These are phyloP conservation scores for Trichoderma sp. DNA, from an alignment of 2,329 filamentous ascomycete genomes.

Conservation along the genomic window DNA sequence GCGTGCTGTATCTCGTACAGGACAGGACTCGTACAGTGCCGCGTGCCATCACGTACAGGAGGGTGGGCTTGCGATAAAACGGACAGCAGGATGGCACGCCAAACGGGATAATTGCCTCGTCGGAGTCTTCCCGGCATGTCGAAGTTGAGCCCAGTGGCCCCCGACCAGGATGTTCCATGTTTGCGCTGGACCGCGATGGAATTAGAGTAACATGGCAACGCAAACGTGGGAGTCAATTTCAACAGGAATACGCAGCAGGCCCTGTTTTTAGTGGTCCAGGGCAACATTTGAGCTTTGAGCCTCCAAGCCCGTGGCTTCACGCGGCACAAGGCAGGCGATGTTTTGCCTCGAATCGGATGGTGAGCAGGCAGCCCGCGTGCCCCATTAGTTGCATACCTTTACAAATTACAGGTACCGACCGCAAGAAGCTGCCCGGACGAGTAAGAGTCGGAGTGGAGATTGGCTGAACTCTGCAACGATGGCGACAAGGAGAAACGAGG, in stretches of 20 bases:
- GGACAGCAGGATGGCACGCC: conserved; percentile 12
- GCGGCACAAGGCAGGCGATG: neutral
- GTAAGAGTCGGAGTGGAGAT: conserved; percentile 10
- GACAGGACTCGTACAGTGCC: conserved; percentile 14
- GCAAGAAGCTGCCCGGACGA: neutral
- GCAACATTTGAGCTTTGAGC: neutral
- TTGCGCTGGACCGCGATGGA: neutral
- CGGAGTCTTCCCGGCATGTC: conserved; percentile 18
- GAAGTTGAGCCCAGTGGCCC: neutral
- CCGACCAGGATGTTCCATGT: conserved; percentile 8
- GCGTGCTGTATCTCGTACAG: conserved; percentile 3
- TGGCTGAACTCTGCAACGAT: conserved; percentile 11
- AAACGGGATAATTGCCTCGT: conserved; percentile 20
- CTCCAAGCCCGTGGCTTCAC: neutral
- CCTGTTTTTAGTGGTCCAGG: neutral
- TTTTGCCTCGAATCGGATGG: neutral
- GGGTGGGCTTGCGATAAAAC: conserved; percentile 10
- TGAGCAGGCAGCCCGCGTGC: neutral
- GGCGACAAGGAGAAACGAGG: neutral
- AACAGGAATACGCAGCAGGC: neutral
- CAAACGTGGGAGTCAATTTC: neutral
- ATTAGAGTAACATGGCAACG: neutral
- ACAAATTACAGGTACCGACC: neutral
- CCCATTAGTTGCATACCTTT: neutral
- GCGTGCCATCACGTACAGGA: neutral